Evolutionary conservation across 441 rosid genomes (phyloP).

Genomic region (Gossypium lobatum): DNA sequence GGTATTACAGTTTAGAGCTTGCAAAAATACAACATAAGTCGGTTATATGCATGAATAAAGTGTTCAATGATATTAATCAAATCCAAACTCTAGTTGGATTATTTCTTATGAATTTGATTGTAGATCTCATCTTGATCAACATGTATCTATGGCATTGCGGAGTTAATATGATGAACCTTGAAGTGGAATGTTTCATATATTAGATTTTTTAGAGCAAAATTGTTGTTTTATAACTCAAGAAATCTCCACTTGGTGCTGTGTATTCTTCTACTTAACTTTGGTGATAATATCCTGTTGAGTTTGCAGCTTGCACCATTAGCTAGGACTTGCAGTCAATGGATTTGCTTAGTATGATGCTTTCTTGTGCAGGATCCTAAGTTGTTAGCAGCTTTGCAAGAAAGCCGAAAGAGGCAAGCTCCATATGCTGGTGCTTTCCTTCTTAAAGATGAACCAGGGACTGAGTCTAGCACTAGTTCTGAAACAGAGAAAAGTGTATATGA

Average conservation of each 20-base stretch:
- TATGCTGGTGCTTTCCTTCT: slow-evolving; percentile 96
- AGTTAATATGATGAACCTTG: not conserved
- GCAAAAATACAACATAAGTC: not conserved
- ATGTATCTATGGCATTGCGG: not conserved
- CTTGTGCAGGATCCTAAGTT: slow-evolving; percentile 78
- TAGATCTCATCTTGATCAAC: not conserved
- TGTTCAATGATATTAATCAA: not conserved
- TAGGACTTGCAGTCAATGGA: not conserved
- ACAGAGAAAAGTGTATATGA: slow-evolving; percentile 57
- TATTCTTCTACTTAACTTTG: not conserved
- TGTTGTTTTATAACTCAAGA: not conserved
- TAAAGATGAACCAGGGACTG: slow-evolving; percentile 76
- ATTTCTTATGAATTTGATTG: not conserved
- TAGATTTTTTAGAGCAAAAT: not conserved
- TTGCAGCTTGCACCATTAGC: not conserved
- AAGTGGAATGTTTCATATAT: not conserved
- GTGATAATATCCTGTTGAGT: not conserved
- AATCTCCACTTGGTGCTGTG: not conserved
- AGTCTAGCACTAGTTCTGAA: slow-evolving; percentile 60
- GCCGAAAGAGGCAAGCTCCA: slow-evolving; percentile 84
- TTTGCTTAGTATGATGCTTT: slow-evolving; percentile 14
- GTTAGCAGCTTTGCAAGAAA: slow-evolving; percentile 88
- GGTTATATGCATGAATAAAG: not conserved
- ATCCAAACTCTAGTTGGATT: not conserved
- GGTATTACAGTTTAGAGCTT: not conserved